Evolutionary conservation across 1,284 basidiomycete species (phyloP).

Genomic region (Athelia psychrophila): DNA sequence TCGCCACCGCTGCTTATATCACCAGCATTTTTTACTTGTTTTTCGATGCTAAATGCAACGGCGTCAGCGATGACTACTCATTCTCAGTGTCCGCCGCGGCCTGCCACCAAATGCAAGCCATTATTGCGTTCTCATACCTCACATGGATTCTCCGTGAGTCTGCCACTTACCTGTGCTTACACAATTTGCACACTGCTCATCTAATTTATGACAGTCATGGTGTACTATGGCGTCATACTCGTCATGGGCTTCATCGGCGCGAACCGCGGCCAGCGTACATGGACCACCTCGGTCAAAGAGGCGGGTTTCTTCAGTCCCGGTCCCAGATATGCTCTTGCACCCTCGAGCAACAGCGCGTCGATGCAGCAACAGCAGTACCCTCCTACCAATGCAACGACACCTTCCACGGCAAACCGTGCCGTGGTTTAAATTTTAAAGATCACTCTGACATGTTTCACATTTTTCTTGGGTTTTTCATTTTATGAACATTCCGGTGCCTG

Average conservation of each 20-base stretch:
- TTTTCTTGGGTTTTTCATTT: no score
- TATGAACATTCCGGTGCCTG: no score
- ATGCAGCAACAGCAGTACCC: neutral
- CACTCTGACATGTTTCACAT: no score
- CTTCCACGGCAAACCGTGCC: no score
- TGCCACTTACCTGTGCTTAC: slow-evolving; percentile 1
- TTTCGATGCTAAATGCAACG: slow-evolving; percentile 12
- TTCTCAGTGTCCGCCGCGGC: no score
- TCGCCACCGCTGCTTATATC: slow-evolving; percentile 43
- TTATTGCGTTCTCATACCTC: slow-evolving; percentile 53
- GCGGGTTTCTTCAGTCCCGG: slow-evolving; percentile 25
- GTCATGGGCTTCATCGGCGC: slow-evolving; percentile 33
- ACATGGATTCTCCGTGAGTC: slow-evolving; percentile 47
- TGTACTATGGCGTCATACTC: slow-evolving; percentile 34
- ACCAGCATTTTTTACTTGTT: slow-evolving; percentile 21
- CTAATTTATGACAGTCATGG: slow-evolving; percentile 39
- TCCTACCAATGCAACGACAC: neutral
- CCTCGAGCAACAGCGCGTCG: neutral
- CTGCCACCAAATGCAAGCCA: slow-evolving; percentile 42
- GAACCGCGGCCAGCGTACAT: slow-evolving; percentile 37
- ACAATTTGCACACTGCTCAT: slow-evolving; percentile 2
- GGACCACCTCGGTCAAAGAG: slow-evolving; percentile 39
- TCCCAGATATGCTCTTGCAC: neutral
- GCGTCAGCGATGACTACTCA: slow-evolving; percentile 4
- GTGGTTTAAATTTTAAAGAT: no score